Base-by-base conservation (phyloP, 768 basidiomycete species). In the Psilocybe azurescens region DNA sequence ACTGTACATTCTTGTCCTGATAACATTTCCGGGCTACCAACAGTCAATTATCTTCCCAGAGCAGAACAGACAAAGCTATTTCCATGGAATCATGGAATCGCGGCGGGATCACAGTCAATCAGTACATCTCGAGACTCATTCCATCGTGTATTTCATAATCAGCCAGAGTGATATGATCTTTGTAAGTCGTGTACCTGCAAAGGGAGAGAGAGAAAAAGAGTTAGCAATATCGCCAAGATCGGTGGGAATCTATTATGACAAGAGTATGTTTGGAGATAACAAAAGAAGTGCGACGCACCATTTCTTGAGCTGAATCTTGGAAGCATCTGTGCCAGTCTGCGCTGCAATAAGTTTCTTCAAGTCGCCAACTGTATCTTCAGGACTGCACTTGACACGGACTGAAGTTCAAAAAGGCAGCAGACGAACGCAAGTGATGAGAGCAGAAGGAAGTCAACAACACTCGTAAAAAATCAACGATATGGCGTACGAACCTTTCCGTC, bases 301-400 rank as follows among this genome's bases (percentile, higher is more conserved):
- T 85, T 98, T 98, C 89, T 97, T 99, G 56, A 99, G 79, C 71
- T 89, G 85, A 61, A 99, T 97, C 86, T 97, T 99, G 36, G 75
- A 78, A 3, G 78, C 70, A 70, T 94, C 87, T 14, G 97, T 97
- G 57, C 97, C 97, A 0, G 87, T 97, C 75, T 99, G 97, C 0
- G 95, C 97, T 1, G 91, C 97, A 67, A 99, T 98, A 62, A 99
- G 89, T 75, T 91, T 91, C 85, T 99, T 99, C 65, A 99, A 82
- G 73, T 98, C 97, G 46, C 97, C 97, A 38, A 99, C 94, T 1
- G 97, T 99, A 73, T 99, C 97, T 13, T 97, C 89, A 4, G 94
- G 86, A 75, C 89, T 90, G 80, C 96, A 97, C 77, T 98, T 97
- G 71, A 98, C 94, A 66, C 94, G 91, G 63, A 97, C 96, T 97